Base-by-base conservation (phyloP, 768 basidiomycete genomes). In the Mycena latifolia region DNA sequence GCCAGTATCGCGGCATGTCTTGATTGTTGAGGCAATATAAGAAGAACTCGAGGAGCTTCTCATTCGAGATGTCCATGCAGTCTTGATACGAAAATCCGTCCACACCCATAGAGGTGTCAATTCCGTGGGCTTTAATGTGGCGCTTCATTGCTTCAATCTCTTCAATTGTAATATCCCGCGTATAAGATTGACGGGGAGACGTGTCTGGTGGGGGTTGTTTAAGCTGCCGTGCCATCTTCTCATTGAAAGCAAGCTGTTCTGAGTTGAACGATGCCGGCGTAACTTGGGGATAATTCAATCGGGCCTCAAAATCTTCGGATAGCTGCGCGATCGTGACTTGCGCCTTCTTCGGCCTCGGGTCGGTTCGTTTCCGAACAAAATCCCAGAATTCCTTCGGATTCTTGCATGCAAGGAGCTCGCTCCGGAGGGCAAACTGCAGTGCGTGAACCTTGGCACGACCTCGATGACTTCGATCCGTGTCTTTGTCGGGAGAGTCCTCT, bases 391-490 rank as follows among this genome's bases (percentile, higher is more conserved):
- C n/a, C n/a, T 45, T 45, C 4, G n/a, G 43, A 5, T 22, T n/a
- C n/a, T 45, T 45, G 11, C 43, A 45, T 3, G 43, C 43, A n/a
- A 45, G 45, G 14, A 47, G 52, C 45, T 63, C 45, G n/a, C 5
- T 33, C 1, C 61, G 41, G 2, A 55, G 43, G 1, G 20, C 45
- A 18, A 46, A 35, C 43, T 63, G 61, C 9, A 63, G 31, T 8
- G 53, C 61, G 17, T 55, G 47, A 14, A 63, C 54, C 25, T 55
- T 63, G 7, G 53, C 61, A 3, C 61, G 61, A 0, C 61, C 61
- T 12, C 61, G 53, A 50, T 63, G 61, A 22, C 20, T 47, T 27
- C 18, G 25, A 27, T 24, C 31, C 17, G 20, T 25, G 12, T 45
- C 25, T 31, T 43, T 14, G 8, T 41, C 28, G 0, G 25, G n/a